Percentiles rank a stretch among this genome's conserved stretches.
Evolutionary conservation across 306 rosid genomes (phyloP).

Genomic region (Vicia sativa): DNA sequence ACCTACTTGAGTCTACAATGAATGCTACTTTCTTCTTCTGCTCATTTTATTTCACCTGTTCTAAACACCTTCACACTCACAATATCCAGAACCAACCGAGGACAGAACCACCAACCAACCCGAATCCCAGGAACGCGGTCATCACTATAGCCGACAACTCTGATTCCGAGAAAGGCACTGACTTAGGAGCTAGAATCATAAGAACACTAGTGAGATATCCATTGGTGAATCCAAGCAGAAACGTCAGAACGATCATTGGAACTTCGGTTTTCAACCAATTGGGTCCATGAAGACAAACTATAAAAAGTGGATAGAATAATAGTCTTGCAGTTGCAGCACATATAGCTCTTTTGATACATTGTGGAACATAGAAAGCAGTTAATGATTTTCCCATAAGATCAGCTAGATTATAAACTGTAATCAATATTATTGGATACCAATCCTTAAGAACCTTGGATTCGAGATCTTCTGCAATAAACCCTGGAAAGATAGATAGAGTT

Average conservation of each 20-base stretch:
- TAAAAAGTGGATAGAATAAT: constrained; percentile 80
- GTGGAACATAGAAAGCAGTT: constrained; percentile 67
- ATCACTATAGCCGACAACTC: constrained; percentile 81
- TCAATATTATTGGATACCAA: constrained; percentile 92
- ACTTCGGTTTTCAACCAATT: constrained; percentile 75
- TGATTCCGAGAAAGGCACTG: constrained; percentile 63
- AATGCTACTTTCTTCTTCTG: constrained; percentile 29
- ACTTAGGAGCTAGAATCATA: constrained; percentile 76
- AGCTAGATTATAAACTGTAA: constrained; percentile 70
- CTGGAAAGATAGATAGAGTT: constrained; percentile 91
- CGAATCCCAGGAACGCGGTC: constrained; percentile 78
- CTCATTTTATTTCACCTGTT: constrained; percentile 29
- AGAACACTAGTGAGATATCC: constrained; percentile 85
- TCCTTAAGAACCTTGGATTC: constrained; percentile 67
- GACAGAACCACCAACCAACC: constrained; percentile 84
- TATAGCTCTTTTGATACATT: constrained; percentile 59
- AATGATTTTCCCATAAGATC: constrained; percentile 79
- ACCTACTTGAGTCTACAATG: constrained; percentile 13
- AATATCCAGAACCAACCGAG: constrained; percentile 90
- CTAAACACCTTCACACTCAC: constrained; percentile 47
- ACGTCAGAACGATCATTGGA: constrained; percentile 64
- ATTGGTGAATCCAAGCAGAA: constrained; percentile 79
- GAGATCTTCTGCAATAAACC: constrained; percentile 79
- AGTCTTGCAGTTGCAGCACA: constrained; percentile 69
- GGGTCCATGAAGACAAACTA: constrained; percentile 80